These are phyloP conservation scores for Mychonastes homosphaera DNA, from an alignment of 139 green algal genomes.

Conservation along the genomic window DNA sequence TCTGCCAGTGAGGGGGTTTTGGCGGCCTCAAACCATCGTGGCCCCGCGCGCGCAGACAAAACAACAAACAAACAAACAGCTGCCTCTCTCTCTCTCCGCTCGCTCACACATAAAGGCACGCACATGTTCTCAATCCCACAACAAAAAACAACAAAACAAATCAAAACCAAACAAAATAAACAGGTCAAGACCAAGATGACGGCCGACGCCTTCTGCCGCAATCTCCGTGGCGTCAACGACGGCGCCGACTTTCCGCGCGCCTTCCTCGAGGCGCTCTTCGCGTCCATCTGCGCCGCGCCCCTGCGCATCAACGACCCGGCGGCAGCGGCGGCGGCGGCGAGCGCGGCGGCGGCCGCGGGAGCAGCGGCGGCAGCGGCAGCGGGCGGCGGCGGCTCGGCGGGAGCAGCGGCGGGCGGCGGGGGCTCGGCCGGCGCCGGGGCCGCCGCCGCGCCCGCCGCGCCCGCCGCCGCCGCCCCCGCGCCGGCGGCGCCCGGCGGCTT, in stretches of 20 bases:
- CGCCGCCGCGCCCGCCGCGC: slow-evolving; percentile 26
- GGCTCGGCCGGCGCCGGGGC: slow-evolving; percentile 19
- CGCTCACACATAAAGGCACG: background rate
- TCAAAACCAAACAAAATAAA: background rate
- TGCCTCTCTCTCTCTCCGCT: no score
- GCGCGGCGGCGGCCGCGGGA: slow-evolving; percentile 3
- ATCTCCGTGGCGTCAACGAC: slow-evolving; percentile 94
- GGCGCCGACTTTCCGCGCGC: slow-evolving; percentile 66
- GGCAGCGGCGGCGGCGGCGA: background rate
- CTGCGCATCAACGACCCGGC: slow-evolving; percentile 13
- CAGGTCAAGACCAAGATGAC: slow-evolving; percentile 74
- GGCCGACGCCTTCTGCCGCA: slow-evolving; percentile 76
- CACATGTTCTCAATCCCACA: no score
- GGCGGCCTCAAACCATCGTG: no score
- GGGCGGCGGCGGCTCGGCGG: background rate
- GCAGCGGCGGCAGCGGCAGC: background rate
- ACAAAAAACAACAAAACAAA: background rate
- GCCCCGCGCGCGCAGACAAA: no score
- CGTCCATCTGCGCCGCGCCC: slow-evolving; percentile 13
- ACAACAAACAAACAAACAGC: background rate
- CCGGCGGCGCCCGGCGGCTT: no score
- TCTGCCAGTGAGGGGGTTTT: no score
- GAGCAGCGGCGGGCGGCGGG: no score
- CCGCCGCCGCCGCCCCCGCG: no score
- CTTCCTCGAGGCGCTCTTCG: slow-evolving; percentile 72